These are phyloP conservation scores for Cutaneotrichosporon arboriforme DNA, from an alignment of 1,284 basidiomycete species.

Conservation along the genomic window DNA sequence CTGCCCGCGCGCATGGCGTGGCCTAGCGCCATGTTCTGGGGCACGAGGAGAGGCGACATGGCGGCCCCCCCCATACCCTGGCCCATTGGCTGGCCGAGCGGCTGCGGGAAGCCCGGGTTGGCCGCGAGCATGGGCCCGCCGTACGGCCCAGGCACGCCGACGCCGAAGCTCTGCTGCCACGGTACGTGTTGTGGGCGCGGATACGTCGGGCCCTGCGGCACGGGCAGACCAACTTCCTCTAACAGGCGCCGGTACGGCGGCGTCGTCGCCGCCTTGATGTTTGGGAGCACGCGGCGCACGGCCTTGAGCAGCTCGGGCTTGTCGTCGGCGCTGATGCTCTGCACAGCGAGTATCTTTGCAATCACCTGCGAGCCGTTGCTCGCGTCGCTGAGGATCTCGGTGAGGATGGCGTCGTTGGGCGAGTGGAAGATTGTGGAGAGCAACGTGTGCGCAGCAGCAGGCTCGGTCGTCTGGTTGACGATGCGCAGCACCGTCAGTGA, in stretches of 20 bases:
- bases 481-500: conserved; percentile 88
- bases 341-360: conserved; percentile 83
- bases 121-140: conserved; percentile 16
- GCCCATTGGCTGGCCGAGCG: conserved; percentile 6
- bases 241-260: conserved; percentile 90
- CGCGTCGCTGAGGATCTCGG: conserved; percentile 88
- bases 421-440: conserved; percentile 80
- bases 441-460: conserved; percentile 66
- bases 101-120: conserved; percentile 27
- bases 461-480: conserved; percentile 85
- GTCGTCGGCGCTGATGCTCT: conserved; percentile 67
- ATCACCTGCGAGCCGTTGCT: conserved; percentile 92
- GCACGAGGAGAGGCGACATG: conserved; percentile 36
- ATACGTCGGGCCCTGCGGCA: conserved; percentile 51
- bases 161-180: conserved; percentile 17
- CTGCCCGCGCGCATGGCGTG: conserved; percentile 28
- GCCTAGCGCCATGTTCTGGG: conserved; percentile 39
- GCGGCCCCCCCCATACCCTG: neutral
- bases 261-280: conserved; percentile 79
- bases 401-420: conserved; percentile 76
- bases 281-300: conserved; percentile 79
- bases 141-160: conserved; percentile 6
- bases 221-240: conserved; percentile 86
- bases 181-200: conserved; percentile 12
- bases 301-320: conserved; percentile 71